These are phyloP conservation scores for Fonsecaea erecta DNA, from an alignment of 2,329 filamentous ascomycete species.

Conservation along the genomic window DNA sequence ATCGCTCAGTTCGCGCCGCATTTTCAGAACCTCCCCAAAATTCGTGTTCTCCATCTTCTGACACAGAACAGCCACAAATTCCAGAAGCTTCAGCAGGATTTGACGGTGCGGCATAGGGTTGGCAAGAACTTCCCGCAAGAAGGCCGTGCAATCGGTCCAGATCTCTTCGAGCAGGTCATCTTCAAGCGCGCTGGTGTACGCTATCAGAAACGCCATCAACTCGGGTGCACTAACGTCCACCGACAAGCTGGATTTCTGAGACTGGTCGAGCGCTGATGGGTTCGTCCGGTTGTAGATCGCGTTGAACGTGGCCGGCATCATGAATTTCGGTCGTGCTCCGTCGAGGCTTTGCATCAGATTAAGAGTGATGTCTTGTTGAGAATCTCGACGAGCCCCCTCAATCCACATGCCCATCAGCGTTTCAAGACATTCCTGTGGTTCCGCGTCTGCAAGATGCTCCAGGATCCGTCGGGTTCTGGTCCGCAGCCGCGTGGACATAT, in stretches of 20 bases:
- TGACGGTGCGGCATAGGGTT: conserved; percentile 96
- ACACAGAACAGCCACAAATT: conserved; percentile 86
- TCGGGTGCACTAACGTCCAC: conserved; percentile 82
- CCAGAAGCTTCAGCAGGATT: conserved; percentile 80
- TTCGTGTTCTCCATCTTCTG: conserved; percentile 98
- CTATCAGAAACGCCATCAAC: conserved; percentile 83
- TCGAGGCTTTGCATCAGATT: conserved; percentile 89
- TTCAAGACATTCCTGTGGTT: conserved; percentile 91
- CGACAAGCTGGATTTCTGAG: conserved; percentile 84
- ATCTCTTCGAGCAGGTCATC: conserved; percentile 99
- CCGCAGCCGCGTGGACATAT: conserved; percentile 87
- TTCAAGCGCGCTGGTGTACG: conserved; percentile 86
- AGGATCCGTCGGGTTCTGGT: conserved; percentile 85
- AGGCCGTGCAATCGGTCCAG: conserved; percentile 91
- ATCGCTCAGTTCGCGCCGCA: conserved; percentile 88
- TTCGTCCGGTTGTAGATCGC: conserved; percentile 95
- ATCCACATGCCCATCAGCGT: conserved; percentile 87
- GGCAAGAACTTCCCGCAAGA: conserved; percentile 83
- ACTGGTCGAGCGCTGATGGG: conserved; percentile 74
- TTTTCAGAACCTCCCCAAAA: conserved; percentile 90
- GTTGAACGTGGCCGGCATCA: conserved; percentile 92
- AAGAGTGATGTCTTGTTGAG: conserved; percentile 66
- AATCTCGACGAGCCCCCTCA: conserved; percentile 51
- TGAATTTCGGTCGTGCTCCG: conserved; percentile 86
- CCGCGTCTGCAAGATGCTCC: conserved; percentile 89